These are phyloP conservation scores for Suhomyces guaymorum DNA, from an alignment of 1,139 yeast species.

Conservation along the genomic window DNA sequence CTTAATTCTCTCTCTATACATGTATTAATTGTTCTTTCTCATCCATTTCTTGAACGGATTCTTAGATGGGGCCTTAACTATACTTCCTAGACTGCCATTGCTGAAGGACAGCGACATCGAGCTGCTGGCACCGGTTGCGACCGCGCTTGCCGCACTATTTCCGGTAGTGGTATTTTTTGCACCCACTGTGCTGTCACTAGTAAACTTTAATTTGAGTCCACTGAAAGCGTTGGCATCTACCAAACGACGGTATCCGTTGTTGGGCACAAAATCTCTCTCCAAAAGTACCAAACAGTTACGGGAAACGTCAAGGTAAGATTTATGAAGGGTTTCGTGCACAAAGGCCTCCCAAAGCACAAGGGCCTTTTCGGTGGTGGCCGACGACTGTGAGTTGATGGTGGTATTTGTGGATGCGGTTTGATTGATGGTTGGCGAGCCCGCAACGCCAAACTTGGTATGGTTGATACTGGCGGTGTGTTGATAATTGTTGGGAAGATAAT, in stretches of 20 bases:
- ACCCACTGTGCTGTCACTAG: constrained; percentile 14
- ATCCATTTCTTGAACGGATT: constrained; percentile 44
- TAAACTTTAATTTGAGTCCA: constrained; percentile 37
- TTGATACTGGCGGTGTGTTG: constrained; percentile 10
- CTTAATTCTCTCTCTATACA: not conserved
- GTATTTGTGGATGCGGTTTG: constrained; percentile 5
- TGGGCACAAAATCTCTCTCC: constrained; percentile 20
- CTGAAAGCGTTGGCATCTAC: constrained; percentile 30
- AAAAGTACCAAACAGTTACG: constrained; percentile 35
- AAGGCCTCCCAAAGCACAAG: constrained; percentile 19
- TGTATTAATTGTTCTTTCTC: constrained; percentile 16
- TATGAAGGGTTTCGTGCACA: constrained; percentile 29
- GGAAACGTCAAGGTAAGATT: constrained; percentile 34
- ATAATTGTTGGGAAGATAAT: constrained; percentile 20
- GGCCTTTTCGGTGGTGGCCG: constrained; percentile 3
- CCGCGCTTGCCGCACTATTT: constrained; percentile 1
- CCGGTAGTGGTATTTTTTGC: constrained; percentile 3
- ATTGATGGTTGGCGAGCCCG: constrained; percentile 5
- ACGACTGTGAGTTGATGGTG: constrained; percentile 5
- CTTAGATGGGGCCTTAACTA: constrained; percentile 24
- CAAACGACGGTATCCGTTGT: constrained; percentile 17
- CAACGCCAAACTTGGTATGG: constrained; percentile 6
- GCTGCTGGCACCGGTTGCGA: constrained; percentile 5
- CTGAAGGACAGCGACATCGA: constrained; percentile 28
- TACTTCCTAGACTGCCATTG: constrained; percentile 26